Evolutionary conservation across 129 eudicot genomes (phyloP), one percentile per base, ranked within the genome.

Genomic region (Helichrysum umbraculigerum): DNA sequence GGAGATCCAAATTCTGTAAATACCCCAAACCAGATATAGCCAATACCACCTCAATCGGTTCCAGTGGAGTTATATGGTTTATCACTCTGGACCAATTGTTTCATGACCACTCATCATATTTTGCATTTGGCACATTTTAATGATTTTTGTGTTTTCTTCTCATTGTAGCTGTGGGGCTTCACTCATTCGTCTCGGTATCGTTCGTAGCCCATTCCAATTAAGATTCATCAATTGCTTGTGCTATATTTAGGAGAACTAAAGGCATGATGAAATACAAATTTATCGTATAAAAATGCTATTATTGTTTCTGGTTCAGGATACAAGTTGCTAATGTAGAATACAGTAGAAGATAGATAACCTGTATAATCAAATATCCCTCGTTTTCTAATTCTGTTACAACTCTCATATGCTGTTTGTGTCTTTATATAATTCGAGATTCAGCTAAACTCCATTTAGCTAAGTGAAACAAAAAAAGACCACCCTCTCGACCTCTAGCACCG

Each of bases 111-210:
- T 37, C 42, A 35, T 0, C 2, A 7, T 37, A 17, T 22, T 54
- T 54, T 54, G 60, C 17, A 54, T 7, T 54, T 20, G 60, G 60
- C 60, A 54, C 21, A 54, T 8, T 22, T 60, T 19, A 6, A 22
- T 51, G 17, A 21, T 32, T 74, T 7, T 39, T 39, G 25, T 74
- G 5, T 41, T 39, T 15, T 61, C 34, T 52, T 10, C n/a, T 42
- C 17, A 2, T 39, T 85, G 92, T 91, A 91, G 95, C 82, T 88
- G 32, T 91, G 95, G 97, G 95, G 95, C 51, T 91, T 88, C 71
- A 77, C 85, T 56, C 95, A 91, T 84, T 60, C 87, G 25, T 91
- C 97, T 66, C 90, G 71, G 15, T 91, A 86, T 85, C 79, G 62
- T 74, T 39, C 59, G 58, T 74, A 74, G 68, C 60, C 70, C n/a